Percentiles rank a stretch among this genome's conserved stretches.
Conservation (phyloP, 1,139 yeast genomes). For the Taphrina communis region DNA sequence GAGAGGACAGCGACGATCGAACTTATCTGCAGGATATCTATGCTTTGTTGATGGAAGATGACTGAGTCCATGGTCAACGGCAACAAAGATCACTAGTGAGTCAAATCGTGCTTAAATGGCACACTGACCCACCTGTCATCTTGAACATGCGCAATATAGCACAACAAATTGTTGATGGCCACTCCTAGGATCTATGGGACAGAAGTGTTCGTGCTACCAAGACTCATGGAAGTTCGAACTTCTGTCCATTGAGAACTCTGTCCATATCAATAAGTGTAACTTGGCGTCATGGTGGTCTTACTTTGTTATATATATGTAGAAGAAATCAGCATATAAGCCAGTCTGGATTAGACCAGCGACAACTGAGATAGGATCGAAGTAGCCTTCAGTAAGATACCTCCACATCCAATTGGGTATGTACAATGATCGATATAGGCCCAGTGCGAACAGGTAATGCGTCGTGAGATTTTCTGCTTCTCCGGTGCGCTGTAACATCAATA, state of each 20-base stretch:
- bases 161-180: neutral
- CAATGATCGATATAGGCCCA: constrained; percentile 85
- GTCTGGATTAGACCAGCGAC: constrained; percentile 87
- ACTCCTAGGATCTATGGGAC: neutral
- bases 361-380: constrained; percentile 73
- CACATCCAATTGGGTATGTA: constrained; percentile 95
- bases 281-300: constrained; percentile 30
- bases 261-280: neutral
- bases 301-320: constrained; percentile 82
- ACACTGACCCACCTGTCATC: too few species aligned
- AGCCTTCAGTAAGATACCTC: constrained; percentile 72
- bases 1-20: constrained; percentile 48
- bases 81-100: too few species aligned
- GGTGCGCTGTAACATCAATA: constrained; percentile 84
- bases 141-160: neutral
- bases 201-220: too few species aligned
- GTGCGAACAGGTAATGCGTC: constrained; percentile 88
- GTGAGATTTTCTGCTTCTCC: constrained; percentile 90
- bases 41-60: constrained; percentile 14
- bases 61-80: neutral
- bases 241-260: constrained; percentile 76
- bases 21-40: constrained; percentile 38
- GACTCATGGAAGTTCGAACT: constrained; percentile 69
- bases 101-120: too few species aligned
- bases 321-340: constrained; percentile 87